Base-by-base conservation (phyloP, 805 yeast genomes). In the Ogataea methylovora region DNA sequence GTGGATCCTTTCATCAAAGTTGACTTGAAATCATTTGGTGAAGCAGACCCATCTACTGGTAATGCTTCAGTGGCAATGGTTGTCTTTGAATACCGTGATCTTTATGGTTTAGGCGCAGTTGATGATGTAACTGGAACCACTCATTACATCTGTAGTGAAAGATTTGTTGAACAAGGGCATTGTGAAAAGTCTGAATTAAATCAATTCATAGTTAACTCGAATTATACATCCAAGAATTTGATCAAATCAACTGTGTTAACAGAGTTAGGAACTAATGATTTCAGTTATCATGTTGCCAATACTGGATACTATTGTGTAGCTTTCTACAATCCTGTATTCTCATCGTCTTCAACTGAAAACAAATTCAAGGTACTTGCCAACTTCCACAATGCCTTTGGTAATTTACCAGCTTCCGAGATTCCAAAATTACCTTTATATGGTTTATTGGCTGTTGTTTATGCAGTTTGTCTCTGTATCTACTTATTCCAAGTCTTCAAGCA, bases 251-350 rank as follows among this genome's bases (percentile, higher is more conserved):
- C 73, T 23, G 63, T 66, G 29, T 61, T 86, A 45, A 63, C 68
- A 18, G 63, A 70, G 4, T 60, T 71, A 31, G 90, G 90, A 3
- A 65, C 71, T 20, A 75, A 76, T 28, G 72, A 75, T 28, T 58
- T 79, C 38, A 66, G 71, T 25, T 92, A 87, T 49, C 65, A 66
- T 4, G 75, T 92, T 29, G 63, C 67, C 37, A 67, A 70, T 38
- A 86, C 97, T 1, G 97, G 97, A 6, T 92, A 82, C 58, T 92
- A 88, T 61, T 92, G 98, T 65, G 82, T 90, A 27, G 78, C 87
- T 2, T 80, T 94, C 0, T 76, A 66, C 43, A 67, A 76, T 17
- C 61, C 71, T 17, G 45, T 56, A 13, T 53, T 52, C 31, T 43
- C 50, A 13, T 54, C 60, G 9, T 37, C 45, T 12, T 32, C 34